Evolutionary conservation across 23 red algal species (phyloP).

Genomic region (Gracilaria vermiculophylla): DNA sequence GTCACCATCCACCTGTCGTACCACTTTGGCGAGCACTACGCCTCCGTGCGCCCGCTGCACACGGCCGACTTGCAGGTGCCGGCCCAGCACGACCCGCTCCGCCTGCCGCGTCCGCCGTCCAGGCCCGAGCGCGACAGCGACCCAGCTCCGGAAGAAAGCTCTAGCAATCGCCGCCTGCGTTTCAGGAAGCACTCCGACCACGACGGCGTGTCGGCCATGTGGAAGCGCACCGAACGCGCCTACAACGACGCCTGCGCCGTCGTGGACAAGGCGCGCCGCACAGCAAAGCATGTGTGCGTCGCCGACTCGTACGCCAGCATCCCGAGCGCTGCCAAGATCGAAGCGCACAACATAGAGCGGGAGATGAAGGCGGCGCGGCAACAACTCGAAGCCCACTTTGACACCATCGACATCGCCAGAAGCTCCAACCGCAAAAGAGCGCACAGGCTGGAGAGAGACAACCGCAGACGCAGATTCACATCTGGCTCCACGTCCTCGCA

Average conservation of each 20-base stretch:
- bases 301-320: neutral
- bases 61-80: slow-evolving; percentile 5
- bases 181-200: slow-evolving; percentile 12
- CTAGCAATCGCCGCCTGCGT: slow-evolving; percentile 3
- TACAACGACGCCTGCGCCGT: slow-evolving; percentile 11
- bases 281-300: neutral
- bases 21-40: slow-evolving; percentile 76
- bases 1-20: slow-evolving; percentile 71
- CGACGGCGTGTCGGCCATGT: slow-evolving; percentile 14
- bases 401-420: neutral
- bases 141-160: neutral
- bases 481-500: slow-evolving; percentile 31
- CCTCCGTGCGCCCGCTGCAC: slow-evolving; percentile 56
- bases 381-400: neutral
- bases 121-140: neutral
- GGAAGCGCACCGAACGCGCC: slow-evolving; percentile 2
- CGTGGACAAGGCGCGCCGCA: slow-evolving; percentile 49
- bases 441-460: neutral
- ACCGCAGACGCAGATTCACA: neutral
- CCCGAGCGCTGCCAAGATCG: neutral
- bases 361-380: slow-evolving; percentile 20
- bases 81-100: slow-evolving; percentile 44
- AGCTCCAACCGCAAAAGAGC: slow-evolving; percentile 3
- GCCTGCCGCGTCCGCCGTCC: slow-evolving; percentile 2
- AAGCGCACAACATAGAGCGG: slow-evolving; percentile 2